Base-by-base conservation (phyloP, 2,329 filamentous ascomycete species). In the Cladosporium sp. region DNA sequence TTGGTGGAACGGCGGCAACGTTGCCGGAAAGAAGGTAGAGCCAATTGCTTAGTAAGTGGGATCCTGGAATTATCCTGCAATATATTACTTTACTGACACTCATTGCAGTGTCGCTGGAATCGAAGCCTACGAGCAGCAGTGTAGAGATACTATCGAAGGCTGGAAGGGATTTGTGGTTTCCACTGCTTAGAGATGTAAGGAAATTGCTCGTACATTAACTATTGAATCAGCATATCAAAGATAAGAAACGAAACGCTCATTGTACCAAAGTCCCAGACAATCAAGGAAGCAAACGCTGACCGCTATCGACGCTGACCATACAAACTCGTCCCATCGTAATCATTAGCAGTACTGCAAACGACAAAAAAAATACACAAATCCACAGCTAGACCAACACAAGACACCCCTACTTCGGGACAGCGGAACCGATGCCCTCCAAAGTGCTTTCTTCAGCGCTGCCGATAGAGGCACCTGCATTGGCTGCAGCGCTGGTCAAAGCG, bases 11-110 rank as follows among this genome's bases (percentile, higher is more conserved):
- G 79, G 71, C 50, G 78, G 77, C 11, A 83, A 82, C 50, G 74
- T 83, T 8, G 80, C 80, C 0, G 81, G 81, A 11, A 82, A 81
- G 74, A 66, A 65, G 50, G 26, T 62, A 12, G 80, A 82, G 70
- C 78, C 79, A 63, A 71, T 81, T 66, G 79, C 73, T 44, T 81
- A 73, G 55, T 57, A 57, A 57, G 55, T 57, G 16, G 5, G 3
- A 12, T 18, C 0, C 16, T 33, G 18, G n/a, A n/a, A n/a, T n/a
- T n/a, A n/a, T n/a, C n/a, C n/a, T n/a, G n/a, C n/a, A n/a, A n/a
- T n/a, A n/a, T n/a, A n/a, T 10, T 28, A 12, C 14, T 26, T 37
- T 23, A 18, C 55, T 57, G 55, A 57, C 55, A 23, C n/a, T 5
- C 0, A 16, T 57, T 28, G 12, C 31, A 57, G 55, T 40, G n/a